Percentiles rank a stretch among this genome's conserved stretches.
Conservation (phyloP, 1,284 basidiomycete species). For the Austroboletus novae-zelandiae region DNA sequence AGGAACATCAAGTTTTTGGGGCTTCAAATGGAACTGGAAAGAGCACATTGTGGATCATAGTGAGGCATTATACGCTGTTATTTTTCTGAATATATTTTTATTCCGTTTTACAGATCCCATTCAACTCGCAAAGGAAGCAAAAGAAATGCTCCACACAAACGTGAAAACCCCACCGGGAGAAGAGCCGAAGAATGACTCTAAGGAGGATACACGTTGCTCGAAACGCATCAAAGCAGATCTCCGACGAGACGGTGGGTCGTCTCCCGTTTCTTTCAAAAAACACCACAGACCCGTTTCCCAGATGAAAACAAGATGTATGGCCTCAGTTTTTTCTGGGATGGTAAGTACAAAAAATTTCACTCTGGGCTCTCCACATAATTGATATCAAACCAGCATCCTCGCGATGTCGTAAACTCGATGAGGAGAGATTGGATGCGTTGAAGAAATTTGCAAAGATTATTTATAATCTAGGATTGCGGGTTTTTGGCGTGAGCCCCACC, state of each 20-base stretch:
- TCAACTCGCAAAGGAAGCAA: not conserved
- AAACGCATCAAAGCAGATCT: not conserved
- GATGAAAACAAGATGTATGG: not conserved
- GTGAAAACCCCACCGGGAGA: no score
- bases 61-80: no score
- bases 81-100: not conserved
- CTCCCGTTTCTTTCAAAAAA: not conserved
- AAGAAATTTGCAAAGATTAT: constrained; percentile 8
- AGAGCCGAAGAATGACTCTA: not conserved
- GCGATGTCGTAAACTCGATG: not conserved
- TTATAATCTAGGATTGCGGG: not conserved
- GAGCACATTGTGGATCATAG: no score
- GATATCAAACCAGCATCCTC: not conserved
- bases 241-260: not conserved
- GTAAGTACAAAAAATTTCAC: not conserved
- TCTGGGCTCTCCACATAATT: not conserved
- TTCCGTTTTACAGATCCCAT: not conserved
- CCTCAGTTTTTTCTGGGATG: not conserved
- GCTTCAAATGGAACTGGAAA: no score
- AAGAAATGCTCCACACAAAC: not conserved
- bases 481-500: constrained; percentile 6
- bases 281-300: not conserved
- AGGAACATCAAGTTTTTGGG: no score
- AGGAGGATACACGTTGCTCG: not conserved
- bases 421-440: not conserved